Evolutionary conservation across 2,329 filamentous ascomycete species (phyloP), one percentile per base, ranked within the genome.

Genomic region (Paecilomyces dactylethromorphus): DNA sequence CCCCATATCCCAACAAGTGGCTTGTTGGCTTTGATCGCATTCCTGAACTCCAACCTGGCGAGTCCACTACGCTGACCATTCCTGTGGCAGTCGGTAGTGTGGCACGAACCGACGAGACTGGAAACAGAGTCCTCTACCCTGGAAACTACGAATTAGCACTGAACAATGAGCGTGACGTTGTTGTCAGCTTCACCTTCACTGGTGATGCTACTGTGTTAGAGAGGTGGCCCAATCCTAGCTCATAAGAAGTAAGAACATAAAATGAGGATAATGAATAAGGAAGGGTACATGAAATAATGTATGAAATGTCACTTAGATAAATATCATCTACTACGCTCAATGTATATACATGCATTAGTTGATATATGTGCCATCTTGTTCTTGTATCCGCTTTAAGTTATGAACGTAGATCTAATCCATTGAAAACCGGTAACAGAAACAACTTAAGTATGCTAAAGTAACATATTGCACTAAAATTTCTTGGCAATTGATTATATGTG

Each of bases 1-100:
- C 66, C 29, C 77, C 77, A 0, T 69, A 72, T 31, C 76, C 77
- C 1, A 74, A 71, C 58, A 79, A 79, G 57, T 74, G 73, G 68
- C 68, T 79, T 5, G 72, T 76, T 3, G 74, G 73, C 0, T 77
- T 73, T 54, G 70, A 76, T 22, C 64, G 75, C 2, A 59, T 77
- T 0, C 60, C 66, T 1, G 65, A 56, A 1, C 53, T 71, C 58
- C 58, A 68, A 15, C 64, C 68, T 1, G 66, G 66, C 0, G 54
- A 62, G 5, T 67, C 67, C 4, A 54, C 65, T 53, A 67, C 63
- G 0, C 64, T 76, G 50, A 64, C 59, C 0, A 66, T 79, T 50
- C 71, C 74, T 0, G 61, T 79, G 31, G 71, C 72, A 1, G 65
- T 78, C 7, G 75, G 74, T 15, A 71, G 68, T 52, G 61, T 79